Evolutionary conservation across 2,329 filamentous ascomycete species (phyloP).

Genomic region (Beauveria scarabaeidicola): DNA sequence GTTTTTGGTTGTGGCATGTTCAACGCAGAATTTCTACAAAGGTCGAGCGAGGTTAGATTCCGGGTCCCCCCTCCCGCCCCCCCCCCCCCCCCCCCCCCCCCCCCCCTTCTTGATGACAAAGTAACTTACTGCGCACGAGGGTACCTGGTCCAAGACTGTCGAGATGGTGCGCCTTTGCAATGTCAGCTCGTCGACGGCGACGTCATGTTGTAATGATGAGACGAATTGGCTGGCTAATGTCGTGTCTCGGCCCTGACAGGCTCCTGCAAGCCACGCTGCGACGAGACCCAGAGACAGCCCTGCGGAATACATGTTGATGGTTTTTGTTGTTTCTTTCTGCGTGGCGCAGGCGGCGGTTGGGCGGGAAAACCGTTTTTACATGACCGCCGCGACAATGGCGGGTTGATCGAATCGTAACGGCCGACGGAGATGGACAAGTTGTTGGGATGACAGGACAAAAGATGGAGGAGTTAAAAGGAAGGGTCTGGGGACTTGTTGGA

Average conservation of each 20-base stretch:
- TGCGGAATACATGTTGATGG: neutral
- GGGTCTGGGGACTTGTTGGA: neutral
- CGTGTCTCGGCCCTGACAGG: neutral
- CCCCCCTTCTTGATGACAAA: neutral
- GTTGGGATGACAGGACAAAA: neutral
- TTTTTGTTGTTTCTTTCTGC: too few species aligned
- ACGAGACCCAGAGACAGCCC: neutral
- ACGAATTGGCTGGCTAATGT: neutral
- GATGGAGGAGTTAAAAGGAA: neutral
- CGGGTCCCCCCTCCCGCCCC: too few species aligned
- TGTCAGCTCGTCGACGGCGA: neutral
- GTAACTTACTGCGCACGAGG: conserved; percentile 1
- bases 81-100: neutral
- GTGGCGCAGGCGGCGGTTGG: neutral
- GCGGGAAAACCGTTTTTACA: neutral
- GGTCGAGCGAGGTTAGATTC: neutral
- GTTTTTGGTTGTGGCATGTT: neutral
- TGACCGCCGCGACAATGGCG: neutral
- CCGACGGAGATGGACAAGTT: neutral
- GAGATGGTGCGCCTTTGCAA: neutral
- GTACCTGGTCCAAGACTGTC: neutral
- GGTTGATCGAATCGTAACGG: neutral
- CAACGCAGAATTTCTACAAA: neutral
- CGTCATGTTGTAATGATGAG: neutral
- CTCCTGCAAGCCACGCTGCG: neutral